These are phyloP conservation scores for Spiraea crenata DNA, from an alignment of 331 rosid genomes.

Conservation along the genomic window DNA sequence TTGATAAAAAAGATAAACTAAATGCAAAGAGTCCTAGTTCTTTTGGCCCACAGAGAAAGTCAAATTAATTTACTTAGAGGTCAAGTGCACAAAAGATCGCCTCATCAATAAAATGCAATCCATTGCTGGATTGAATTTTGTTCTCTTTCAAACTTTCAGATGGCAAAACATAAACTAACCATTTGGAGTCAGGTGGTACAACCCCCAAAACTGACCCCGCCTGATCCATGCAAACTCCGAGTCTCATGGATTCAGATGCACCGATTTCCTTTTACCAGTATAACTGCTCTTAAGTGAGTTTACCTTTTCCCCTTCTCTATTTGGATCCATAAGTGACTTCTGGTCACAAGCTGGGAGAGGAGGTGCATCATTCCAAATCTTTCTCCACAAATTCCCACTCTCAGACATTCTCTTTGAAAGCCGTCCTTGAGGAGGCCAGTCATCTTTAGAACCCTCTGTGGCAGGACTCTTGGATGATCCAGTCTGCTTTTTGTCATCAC, in stretches of 20 bases:
- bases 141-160: not conserved
- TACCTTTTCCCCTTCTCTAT: conserved; percentile 96
- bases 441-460: conserved; percentile 35
- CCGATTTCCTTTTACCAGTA: not conserved
- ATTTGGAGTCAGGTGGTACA: not conserved
- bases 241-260: not conserved
- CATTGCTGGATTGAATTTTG: not conserved
- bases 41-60: not conserved
- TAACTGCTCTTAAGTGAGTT: conserved; percentile 5
- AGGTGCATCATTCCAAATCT: conserved; percentile 73
- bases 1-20: not conserved
- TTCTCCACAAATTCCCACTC: conserved; percentile 84
- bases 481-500: conserved; percentile 32
- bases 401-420: conserved; percentile 99
- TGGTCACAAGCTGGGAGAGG: conserved; percentile 81
- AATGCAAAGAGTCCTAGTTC: not conserved
- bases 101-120: not conserved
- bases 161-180: too few relatives aligned
- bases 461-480: conserved; percentile 38
- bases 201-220: not conserved
- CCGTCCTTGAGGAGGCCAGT: conserved; percentile 79
- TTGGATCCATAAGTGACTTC: conserved; percentile 87
- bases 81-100: not conserved
- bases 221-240: not conserved
- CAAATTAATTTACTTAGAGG: not conserved